Evolutionary conservation across 441 rosid genomes (phyloP).

Genomic region (Sinapis alba): DNA sequence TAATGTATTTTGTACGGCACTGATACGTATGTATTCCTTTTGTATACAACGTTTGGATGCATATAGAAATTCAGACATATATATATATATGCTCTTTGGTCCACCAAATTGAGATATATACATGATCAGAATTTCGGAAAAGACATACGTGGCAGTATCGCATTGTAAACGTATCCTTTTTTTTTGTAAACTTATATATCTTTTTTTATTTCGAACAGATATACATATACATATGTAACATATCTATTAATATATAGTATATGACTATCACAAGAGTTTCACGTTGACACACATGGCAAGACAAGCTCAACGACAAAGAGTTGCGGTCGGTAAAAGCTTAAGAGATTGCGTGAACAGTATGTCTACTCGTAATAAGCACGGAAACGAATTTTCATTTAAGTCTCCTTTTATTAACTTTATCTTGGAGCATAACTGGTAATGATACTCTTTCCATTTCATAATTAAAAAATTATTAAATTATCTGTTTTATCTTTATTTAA

Average conservation of each 20-base stretch:
- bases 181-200: too few relatives aligned
- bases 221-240: too few relatives aligned
- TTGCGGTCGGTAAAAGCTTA: constrained; percentile 22
- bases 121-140: not conserved
- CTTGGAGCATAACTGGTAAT: too few relatives aligned
- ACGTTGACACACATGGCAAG: constrained; percentile 19
- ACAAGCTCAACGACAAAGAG: constrained; percentile 21
- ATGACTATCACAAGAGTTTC: constrained; percentile 14
- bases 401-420: not conserved
- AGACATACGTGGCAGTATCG: not conserved
- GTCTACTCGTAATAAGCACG: not conserved
- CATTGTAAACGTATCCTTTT: not conserved
- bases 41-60: not conserved
- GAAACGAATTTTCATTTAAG: not conserved
- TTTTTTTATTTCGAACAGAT: too few relatives aligned
- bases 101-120: not conserved
- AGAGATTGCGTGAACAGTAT: constrained; percentile 35
- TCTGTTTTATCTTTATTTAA: too few relatives aligned
- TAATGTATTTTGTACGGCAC: not conserved
- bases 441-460: too few relatives aligned
- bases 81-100: not conserved
- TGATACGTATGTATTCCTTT: not conserved
- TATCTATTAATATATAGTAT: too few relatives aligned
- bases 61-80: not conserved
- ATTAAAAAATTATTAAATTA: too few relatives aligned